Evolutionary conservation across 371 early-diverging fungal species (phyloP).

Genomic region (Circinella umbellata): DNA sequence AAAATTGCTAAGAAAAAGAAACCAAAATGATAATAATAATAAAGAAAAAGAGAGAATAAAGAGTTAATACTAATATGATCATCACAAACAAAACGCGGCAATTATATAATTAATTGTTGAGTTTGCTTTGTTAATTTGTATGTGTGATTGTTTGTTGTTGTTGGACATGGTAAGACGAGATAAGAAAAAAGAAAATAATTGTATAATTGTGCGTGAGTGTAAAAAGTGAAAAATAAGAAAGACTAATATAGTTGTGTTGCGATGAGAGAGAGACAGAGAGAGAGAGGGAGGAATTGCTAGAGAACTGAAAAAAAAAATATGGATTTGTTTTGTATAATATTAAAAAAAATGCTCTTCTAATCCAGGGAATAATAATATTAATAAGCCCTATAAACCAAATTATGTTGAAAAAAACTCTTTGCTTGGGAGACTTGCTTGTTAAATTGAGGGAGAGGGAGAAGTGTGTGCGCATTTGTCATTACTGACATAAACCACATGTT

Average conservation of each 20-base stretch:
- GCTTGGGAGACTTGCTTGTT: neutral
- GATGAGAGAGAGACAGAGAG: constrained; percentile 4
- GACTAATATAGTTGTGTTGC: constrained; percentile 1
- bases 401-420: neutral
- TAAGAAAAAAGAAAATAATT: too few species aligned
- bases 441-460: too few species aligned
- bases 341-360: constrained; percentile 7
- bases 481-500: constrained; percentile 26
- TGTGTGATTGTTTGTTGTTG: too few species aligned
- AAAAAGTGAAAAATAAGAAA: neutral
- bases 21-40: neutral
- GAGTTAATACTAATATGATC: too few species aligned
- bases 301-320: neutral
- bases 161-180: too few species aligned
- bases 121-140: too few species aligned
- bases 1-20: neutral
- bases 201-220: neutral
- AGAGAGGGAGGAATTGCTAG: neutral
- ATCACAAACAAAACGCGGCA: too few species aligned
- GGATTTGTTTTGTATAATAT: neutral
- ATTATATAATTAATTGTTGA: too few species aligned
- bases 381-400: neutral
- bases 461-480: neutral
- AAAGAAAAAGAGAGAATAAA: too few species aligned
- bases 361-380: constrained; percentile 5